These are phyloP conservation scores for Ceratobasidium sp. DNA, from an alignment of 1,284 basidiomycete species.

Conservation along the genomic window DNA sequence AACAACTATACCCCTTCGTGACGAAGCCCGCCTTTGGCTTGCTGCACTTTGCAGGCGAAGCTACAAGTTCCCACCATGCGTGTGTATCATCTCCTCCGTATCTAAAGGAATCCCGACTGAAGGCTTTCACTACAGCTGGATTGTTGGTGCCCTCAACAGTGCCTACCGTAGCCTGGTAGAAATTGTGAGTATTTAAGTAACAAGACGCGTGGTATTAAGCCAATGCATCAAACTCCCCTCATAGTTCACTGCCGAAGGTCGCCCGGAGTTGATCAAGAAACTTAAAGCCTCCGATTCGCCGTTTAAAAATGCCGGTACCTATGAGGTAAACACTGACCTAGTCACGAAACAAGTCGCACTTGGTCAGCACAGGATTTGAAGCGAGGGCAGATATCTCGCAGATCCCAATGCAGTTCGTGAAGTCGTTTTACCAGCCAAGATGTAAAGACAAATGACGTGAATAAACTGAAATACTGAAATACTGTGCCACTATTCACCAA, in stretches of 20 bases:
- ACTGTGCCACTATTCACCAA: no score
- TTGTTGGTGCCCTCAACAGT: slow-evolving; percentile 25
- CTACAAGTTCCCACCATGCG: slow-evolving; percentile 45
- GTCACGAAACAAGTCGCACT: background rate
- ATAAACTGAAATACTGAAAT: no score
- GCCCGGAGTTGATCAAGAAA: background rate
- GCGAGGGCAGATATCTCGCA: background rate
- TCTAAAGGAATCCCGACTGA: background rate
- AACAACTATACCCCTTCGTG: background rate
- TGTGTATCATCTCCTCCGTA: slow-evolving; percentile 27
- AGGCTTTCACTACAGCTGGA: background rate
- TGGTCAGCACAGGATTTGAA: background rate
- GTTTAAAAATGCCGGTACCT: slow-evolving; percentile 1
- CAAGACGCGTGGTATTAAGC: background rate
- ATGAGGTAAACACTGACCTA: background rate
- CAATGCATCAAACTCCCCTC: background rate
- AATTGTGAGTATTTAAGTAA: slow-evolving; percentile 12
- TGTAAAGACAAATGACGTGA: background rate
- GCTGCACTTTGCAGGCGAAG: slow-evolving; percentile 48
- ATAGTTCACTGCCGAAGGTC: slow-evolving; percentile 3
- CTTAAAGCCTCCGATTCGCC: background rate
- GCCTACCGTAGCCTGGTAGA: slow-evolving; percentile 4
- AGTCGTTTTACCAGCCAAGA: no score
- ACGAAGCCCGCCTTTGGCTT: slow-evolving; percentile 7
- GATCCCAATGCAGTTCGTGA: no score